Evolutionary conservation across 345 rosid genomes (phyloP), one percentile per base, ranked within the genome.

Genomic region (Lepidium didymum): DNA sequence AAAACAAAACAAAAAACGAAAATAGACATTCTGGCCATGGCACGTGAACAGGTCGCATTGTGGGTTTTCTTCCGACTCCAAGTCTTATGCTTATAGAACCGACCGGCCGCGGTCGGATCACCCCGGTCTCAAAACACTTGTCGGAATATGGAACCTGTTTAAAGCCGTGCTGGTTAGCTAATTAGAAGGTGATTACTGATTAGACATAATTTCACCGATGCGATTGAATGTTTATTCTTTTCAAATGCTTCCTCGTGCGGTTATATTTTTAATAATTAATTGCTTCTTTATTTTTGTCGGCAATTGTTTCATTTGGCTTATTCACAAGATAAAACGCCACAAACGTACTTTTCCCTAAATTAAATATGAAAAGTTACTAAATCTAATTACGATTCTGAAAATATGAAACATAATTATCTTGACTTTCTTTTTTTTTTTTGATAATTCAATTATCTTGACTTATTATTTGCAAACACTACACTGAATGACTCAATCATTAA

Each of bases 171-270:
- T 16, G 10, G 18, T 4, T 34, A 27, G 31, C 31, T 27, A 34
- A 45, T 36, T 29, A 56, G 56, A 45, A 10, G 52, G 16, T 42
- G 55, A 56, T 68, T 68, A 29, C 12, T 42, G 55, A 56, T 68
- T 68, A 29, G 49, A 56, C 38, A 46, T 15, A 36, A 23, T 46
- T 46, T 5, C 18, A 36, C 64, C 27, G 47, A 56, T 14, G 64
- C 57, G 64, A 67, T 44, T 12, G 46, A 35, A 67, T 56, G 14
- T 40, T 21, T 23, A 35, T 44, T 56, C 35, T 54, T 21, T 45
- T 44, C 9, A 54, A 44, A 21, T 25, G 23, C 45, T 43, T 36
- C 55, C 72, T 56, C 72, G 64, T 56, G 64, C 27, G 47, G 27
- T 46, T 11, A 25, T 46, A 37, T 46, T 68, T 68, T 46, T 50